These are phyloP conservation scores for Thielaviopsis euricoi DNA, from an alignment of 2,329 filamentous ascomycete species.

Conservation along the genomic window DNA sequence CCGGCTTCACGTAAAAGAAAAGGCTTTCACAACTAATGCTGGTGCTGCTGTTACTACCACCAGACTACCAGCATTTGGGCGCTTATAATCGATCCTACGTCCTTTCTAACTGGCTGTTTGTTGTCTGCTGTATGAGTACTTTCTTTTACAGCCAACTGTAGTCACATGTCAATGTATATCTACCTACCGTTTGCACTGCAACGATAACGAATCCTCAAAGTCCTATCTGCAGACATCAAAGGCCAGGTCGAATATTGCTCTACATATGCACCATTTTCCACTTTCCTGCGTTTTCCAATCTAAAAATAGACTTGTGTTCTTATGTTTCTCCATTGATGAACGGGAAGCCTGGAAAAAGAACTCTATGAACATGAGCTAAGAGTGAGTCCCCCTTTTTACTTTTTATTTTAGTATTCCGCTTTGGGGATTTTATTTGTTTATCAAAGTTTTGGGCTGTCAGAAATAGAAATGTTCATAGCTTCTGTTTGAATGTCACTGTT, in stretches of 20 bases:
- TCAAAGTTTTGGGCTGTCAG: neutral
- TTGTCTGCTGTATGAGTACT: no score
- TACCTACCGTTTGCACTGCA: neutral
- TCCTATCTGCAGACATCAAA: neutral
- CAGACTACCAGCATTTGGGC: no score
- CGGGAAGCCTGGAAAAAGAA: neutral
- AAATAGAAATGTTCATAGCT: neutral
- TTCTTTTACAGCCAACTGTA: no score
- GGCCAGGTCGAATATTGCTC: neutral
- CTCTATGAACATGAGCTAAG: neutral
- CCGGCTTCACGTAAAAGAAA: no score
- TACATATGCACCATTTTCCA: neutral
- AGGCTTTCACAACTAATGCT: no score
- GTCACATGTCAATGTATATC: no score
- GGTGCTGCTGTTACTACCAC: no score
- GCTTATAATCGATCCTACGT: no score
- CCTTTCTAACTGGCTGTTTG: no score
- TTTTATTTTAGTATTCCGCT: neutral
- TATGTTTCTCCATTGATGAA: neutral
- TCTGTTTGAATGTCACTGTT: neutral
- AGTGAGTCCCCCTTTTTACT: neutral
- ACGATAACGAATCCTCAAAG: neutral
- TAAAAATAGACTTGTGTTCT: neutral
- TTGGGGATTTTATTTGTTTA: no score
- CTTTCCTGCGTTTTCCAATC: neutral